Base-by-base conservation (phyloP, 164 flowering plant genomes). In the Dillenia turbinata region DNA sequence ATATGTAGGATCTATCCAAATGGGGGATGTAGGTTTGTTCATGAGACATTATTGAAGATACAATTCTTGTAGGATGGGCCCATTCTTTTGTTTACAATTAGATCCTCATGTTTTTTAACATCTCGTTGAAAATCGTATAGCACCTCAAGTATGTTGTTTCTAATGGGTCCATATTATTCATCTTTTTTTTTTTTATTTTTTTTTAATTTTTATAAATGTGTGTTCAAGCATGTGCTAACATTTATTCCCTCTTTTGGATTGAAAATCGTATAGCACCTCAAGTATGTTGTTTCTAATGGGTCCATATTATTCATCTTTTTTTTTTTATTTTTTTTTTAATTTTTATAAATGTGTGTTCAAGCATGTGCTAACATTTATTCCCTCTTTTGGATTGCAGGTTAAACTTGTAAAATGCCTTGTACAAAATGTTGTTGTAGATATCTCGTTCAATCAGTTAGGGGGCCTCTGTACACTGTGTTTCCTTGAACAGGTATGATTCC, bases 321-420 rank as follows among this genome's bases (percentile, higher is more conserved):
- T 65, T 10, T 75, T 26, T 24, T 15, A 44, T 66, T 65, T 65
- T 12, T 73, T 26, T 24, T 15, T 52, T 24, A 24, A 2, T 15
- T 9, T 3, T 14, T 7, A 10, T 17, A 52, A 3, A 15, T 10
- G 17, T 52, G 54, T 19, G 16, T 52, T 52, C 53, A 8, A 16
- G 16, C 54, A 8, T 15, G 24, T 15, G 10, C 22, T 15, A 16
- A 52, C 54, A 52, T 15, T 51, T 51, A 13, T 51, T 17, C 17
- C 53, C 22, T 17, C 8, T 51, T 8, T 48, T 47, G 51, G 59
- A 15, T 79, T 52, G 73, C 89, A 89, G 96, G 92, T 89, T 49
- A 87, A 85, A 71, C 83, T 89, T 63, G 84, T 89, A 10, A 89
- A 89, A 78, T 89, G 92, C 75, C 70, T 82, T 62, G 87, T 89